phyloP scores from a whole-genome alignment of 805 yeast species.

The Ascoidea rubescens region DNA sequence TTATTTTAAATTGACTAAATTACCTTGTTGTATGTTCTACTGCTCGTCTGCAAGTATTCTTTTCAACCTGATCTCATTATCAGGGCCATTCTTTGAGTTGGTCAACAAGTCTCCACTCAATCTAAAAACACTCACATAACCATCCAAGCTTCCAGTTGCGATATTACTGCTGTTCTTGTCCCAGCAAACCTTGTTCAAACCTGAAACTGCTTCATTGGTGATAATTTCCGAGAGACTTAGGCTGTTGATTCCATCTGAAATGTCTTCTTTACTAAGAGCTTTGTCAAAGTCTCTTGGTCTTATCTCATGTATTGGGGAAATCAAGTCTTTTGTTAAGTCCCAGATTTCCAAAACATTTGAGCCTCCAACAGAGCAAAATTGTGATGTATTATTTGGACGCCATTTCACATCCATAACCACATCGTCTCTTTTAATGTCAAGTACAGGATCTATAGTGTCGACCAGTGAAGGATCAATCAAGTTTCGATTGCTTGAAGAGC shows the following conservation, averaged over 20 bases:
- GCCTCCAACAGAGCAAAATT: conserved; percentile 18
- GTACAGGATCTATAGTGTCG: conserved; percentile 9
- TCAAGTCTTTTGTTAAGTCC: conserved; percentile 17
- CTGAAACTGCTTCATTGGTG: neutral
- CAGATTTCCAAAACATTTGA: conserved; percentile 17
- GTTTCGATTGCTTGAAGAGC: too few species aligned
- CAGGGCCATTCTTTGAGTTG: neutral
- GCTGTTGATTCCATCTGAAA: neutral
- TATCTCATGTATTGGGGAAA: conserved; percentile 11
- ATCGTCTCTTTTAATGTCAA: conserved; percentile 14
- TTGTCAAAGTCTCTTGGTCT: neutral
- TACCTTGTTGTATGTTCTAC: neutral
- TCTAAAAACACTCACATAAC: conserved; percentile 4
- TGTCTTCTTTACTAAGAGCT: neutral
- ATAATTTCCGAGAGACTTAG: neutral
- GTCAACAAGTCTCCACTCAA: neutral
- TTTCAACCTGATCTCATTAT: neutral
- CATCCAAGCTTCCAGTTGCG: conserved; percentile 8
- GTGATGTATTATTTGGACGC: conserved; percentile 15
- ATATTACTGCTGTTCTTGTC: conserved; percentile 1
- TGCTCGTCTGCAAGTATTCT: neutral
- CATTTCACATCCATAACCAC: conserved; percentile 16
- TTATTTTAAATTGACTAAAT: too few species aligned
- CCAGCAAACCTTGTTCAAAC: conserved; percentile 1
- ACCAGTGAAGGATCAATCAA: neutral